phyloP scores from a whole-genome alignment of 805 yeast species.

The Saturnispora halmiae region DNA sequence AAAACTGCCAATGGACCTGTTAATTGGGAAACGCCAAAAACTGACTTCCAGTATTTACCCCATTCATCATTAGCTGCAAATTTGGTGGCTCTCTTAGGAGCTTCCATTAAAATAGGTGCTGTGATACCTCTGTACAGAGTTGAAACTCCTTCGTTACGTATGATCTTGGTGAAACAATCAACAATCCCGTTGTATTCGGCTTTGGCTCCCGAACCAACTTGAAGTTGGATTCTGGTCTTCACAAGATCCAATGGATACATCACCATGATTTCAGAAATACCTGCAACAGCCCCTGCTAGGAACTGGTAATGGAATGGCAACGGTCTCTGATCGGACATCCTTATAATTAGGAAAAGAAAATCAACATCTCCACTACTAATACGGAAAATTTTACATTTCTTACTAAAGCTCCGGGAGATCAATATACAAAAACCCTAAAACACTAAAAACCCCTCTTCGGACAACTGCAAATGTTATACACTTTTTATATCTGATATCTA shows the following conservation, averaged over 20 bases:
- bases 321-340: slow-evolving; percentile 28
- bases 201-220: slow-evolving; percentile 43
- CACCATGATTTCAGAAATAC: slow-evolving; percentile 88
- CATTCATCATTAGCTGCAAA: slow-evolving; percentile 98
- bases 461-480: no score
- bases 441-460: no score
- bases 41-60: slow-evolving; percentile 69
- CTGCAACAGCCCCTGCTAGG: slow-evolving; percentile 87
- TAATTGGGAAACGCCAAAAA: slow-evolving; percentile 60
- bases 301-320: slow-evolving; percentile 91
- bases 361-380: not conserved
- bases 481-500: no score
- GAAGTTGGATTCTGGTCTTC: slow-evolving; percentile 91
- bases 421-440: no score
- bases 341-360: not conserved
- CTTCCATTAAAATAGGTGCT: slow-evolving; percentile 98
- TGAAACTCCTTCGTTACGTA: slow-evolving; percentile 75
- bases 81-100: slow-evolving; percentile 97
- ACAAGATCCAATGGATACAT: slow-evolving; percentile 98
- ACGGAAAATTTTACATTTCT: no score
- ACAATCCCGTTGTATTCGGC: slow-evolving; percentile 75
- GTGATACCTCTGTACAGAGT: slow-evolving; percentile 87
- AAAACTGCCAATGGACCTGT: slow-evolving; percentile 78
- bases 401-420: no score
- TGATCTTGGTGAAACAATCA: slow-evolving; percentile 75